Conservation (phyloP, 2,329 filamentous ascomycete species). For the Fusarium sp. region DNA sequence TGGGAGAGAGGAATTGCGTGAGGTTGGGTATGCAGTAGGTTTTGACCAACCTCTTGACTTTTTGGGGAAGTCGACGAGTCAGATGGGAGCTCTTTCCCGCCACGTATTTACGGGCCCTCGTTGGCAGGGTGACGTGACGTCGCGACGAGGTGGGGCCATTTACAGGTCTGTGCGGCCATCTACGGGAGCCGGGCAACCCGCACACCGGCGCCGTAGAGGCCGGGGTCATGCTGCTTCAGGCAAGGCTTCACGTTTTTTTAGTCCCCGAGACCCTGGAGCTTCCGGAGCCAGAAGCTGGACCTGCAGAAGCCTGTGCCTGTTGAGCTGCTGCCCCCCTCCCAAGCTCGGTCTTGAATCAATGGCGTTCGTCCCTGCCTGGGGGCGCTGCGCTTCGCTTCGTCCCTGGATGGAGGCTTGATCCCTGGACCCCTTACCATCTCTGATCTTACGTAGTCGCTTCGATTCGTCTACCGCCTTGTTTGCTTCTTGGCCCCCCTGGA, state of each 20-base stretch:
- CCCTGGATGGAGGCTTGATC: slow-evolving; percentile 20
- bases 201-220: slow-evolving; percentile 22
- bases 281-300: slow-evolving; percentile 15
- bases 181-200: slow-evolving; percentile 40
- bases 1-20: slow-evolving; percentile 26
- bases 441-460: slow-evolving; percentile 38
- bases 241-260: slow-evolving; percentile 7
- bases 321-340: background rate
- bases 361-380: slow-evolving; percentile 11
- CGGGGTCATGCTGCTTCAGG: slow-evolving; percentile 11
- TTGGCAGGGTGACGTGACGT: slow-evolving; percentile 43
- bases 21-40: slow-evolving; percentile 19
- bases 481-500: background rate
- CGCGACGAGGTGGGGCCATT: slow-evolving; percentile 17
- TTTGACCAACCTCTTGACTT: slow-evolving; percentile 42
- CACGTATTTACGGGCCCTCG: slow-evolving; percentile 42
- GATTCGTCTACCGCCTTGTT: slow-evolving; percentile 2
- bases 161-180: slow-evolving; percentile 20
- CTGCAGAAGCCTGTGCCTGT: slow-evolving; percentile 30
- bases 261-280: background rate
- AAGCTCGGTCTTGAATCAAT: slow-evolving; percentile 1
- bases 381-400: background rate
- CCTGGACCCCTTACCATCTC: slow-evolving; percentile 38
- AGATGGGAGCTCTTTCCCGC: slow-evolving; percentile 30
- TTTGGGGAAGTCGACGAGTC: slow-evolving; percentile 27